Percentiles rank a stretch among this genome's conserved stretches.
Evolutionary conservation across 345 rosid species (phyloP).

Genomic region (Syzygium grande): DNA sequence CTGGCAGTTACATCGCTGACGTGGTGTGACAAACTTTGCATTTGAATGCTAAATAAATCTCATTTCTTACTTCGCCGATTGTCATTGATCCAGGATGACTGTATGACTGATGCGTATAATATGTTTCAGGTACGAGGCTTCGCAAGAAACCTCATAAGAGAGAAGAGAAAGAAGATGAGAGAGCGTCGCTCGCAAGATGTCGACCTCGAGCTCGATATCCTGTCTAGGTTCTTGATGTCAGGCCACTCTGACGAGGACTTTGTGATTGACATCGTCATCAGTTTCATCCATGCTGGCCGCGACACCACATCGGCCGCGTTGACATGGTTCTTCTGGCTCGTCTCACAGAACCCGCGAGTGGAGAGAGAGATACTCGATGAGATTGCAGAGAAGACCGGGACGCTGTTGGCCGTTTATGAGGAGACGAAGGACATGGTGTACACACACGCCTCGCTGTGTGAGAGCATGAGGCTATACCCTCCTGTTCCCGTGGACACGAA

Average conservation of each 20-base stretch:
- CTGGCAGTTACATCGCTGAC: background rate
- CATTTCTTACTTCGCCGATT: background rate
- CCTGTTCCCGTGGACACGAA: constrained; percentile 46
- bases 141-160: constrained; percentile 31
- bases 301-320: constrained; percentile 79
- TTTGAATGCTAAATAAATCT: background rate
- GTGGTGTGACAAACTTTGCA: background rate
- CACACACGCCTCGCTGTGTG: constrained; percentile 45
- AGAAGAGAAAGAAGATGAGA: constrained; percentile 29
- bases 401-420: constrained; percentile 5
- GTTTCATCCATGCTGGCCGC: constrained; percentile 56
- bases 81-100: background rate
- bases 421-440: constrained; percentile 49
- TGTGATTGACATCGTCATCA: constrained; percentile 46
- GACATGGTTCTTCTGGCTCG: constrained; percentile 69
- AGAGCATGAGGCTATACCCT: constrained; percentile 51
- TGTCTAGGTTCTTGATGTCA: constrained; percentile 47
- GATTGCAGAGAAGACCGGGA: constrained; percentile 11
- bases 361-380: constrained; percentile 34
- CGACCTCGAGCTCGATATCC: constrained; percentile 32
- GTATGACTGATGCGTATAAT: background rate
- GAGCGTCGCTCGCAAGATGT: constrained; percentile 1
- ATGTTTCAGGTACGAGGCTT: constrained; percentile 30
- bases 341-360: constrained; percentile 26
- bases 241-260: constrained; percentile 36